Percentiles rank a stretch among this genome's conserved stretches.
phyloP scores from a whole-genome alignment of 306 rosid species.

The Cyclanthera cordifolia region DNA sequence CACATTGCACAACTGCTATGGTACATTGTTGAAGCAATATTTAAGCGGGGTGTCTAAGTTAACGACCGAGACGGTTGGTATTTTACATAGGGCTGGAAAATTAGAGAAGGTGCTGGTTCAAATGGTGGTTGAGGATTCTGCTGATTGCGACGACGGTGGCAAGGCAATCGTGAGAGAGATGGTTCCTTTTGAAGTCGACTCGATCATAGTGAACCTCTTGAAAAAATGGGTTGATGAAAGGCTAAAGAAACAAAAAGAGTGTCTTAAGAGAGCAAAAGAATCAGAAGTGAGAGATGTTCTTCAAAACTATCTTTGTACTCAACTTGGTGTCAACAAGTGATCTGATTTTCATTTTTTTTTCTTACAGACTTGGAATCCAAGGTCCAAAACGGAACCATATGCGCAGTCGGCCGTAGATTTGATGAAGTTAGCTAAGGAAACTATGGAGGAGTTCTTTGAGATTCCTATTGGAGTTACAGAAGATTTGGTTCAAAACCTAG shows the following conservation, averaged over 20 bases:
- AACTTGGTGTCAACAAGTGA: too few species aligned
- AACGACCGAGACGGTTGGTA: constrained; percentile 39
- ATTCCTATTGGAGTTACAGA: constrained; percentile 70
- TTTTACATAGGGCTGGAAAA: constrained; percentile 61
- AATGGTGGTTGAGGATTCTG: constrained; percentile 72
- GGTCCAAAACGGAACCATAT: constrained; percentile 67
- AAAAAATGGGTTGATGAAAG: constrained; percentile 61
- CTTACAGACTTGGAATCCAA: constrained; percentile 83
- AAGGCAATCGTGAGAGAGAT: constrained; percentile 55
- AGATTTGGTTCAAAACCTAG: constrained; percentile 62
- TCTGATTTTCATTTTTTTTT: too few species aligned
- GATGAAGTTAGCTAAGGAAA: constrained; percentile 37
- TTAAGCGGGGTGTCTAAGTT: constrained; percentile 38
- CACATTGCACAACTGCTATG: constrained; percentile 68
- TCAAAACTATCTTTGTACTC: too few species aligned
- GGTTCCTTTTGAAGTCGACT: constrained; percentile 82
- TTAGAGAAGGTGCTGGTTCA: constrained; percentile 73
- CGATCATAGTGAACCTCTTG: constrained; percentile 51
- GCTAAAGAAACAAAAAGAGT: constrained; percentile 40
- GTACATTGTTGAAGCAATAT: constrained; percentile 60
- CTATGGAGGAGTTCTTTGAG: constrained; percentile 53
- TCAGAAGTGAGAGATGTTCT: constrained; percentile 24
- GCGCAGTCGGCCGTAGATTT: constrained; percentile 70
- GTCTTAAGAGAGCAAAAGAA: constrained; percentile 49
- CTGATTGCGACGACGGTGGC: constrained; percentile 60